A percentile compares a stretch with the other conserved stretches of the same genome.
Conservation (phyloP, 148 eudicot species). For the Rhododendron ovatum region DNA sequence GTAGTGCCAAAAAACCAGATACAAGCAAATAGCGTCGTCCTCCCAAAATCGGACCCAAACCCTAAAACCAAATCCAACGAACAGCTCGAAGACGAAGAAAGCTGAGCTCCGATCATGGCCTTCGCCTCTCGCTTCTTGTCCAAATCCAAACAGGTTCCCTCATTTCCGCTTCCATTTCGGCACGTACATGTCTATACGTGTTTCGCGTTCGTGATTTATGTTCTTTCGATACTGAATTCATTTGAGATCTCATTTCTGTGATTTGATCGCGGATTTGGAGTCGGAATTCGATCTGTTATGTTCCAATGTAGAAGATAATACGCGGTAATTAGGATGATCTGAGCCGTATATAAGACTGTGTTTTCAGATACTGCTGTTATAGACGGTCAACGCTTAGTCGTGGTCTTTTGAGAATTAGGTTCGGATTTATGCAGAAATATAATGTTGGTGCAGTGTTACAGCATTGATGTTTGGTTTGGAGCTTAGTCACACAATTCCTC, state of each 20-base stretch:
- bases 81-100: neutral
- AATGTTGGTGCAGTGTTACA: too few relatives aligned
- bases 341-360: too few relatives aligned
- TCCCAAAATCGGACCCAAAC: neutral
- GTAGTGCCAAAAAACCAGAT: neutral
- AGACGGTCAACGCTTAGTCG: too few relatives aligned
- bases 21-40: neutral
- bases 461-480: too few relatives aligned
- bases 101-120: slow-evolving; percentile 34
- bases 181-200: neutral
- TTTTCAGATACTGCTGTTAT: too few relatives aligned
- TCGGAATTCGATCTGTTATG: neutral
- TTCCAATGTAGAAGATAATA: neutral
- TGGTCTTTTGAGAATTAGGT: too few relatives aligned
- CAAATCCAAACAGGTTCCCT: slow-evolving; percentile 54
- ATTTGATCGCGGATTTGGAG: neutral
- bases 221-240: slow-evolving; percentile 6
- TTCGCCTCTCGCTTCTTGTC: slow-evolving; percentile 47
- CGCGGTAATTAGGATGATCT: too few relatives aligned
- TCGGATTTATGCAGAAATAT: too few relatives aligned
- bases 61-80: neutral
- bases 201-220: slow-evolving; percentile 5
- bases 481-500: too few relatives aligned
- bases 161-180: neutral
- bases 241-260: neutral